These are phyloP conservation scores for Tirmania nivea DNA, from an alignment of 495 filamentous ascomycete genomes.

Conservation along the genomic window DNA sequence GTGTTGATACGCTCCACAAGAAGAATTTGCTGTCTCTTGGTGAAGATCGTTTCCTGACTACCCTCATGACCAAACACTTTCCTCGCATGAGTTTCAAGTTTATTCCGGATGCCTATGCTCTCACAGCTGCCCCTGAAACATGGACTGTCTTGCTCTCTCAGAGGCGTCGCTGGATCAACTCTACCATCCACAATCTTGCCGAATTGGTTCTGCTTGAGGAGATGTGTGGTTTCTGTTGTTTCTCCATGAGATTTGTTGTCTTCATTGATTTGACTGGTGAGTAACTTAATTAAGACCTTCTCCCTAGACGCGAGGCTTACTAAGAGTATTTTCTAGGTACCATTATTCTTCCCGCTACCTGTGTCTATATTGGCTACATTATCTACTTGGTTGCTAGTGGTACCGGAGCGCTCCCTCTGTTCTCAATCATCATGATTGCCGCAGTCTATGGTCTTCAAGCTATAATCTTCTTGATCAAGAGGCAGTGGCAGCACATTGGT, in stretches of 20 bases:
- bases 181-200: conserved; percentile 82
- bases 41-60: conserved; percentile 94
- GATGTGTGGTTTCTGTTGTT: conserved; percentile 96
- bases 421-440: conserved; percentile 73
- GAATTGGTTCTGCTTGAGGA: conserved; percentile 75
- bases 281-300: background rate
- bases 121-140: conserved; percentile 77
- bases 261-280: conserved; percentile 73
- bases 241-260: conserved; percentile 95
- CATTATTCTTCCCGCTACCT: conserved; percentile 77
- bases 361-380: conserved; percentile 72
- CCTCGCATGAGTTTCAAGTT: conserved; percentile 91
- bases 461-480: conserved; percentile 82
- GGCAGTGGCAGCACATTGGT: conserved; percentile 92
- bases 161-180: conserved; percentile 96
- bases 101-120: conserved; percentile 73
- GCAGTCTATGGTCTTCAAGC: conserved; percentile 90
- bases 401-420: conserved; percentile 57
- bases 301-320: background rate
- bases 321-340: conserved; percentile 25
- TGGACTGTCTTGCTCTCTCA: conserved; percentile 89
- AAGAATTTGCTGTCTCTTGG: conserved; percentile 91
- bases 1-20: conserved; percentile 91
- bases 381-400: conserved; percentile 55
- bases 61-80: conserved; percentile 94